Evolutionary conservation across 75 land plant species (phyloP).

Genomic region (Picea sitchensis): DNA sequence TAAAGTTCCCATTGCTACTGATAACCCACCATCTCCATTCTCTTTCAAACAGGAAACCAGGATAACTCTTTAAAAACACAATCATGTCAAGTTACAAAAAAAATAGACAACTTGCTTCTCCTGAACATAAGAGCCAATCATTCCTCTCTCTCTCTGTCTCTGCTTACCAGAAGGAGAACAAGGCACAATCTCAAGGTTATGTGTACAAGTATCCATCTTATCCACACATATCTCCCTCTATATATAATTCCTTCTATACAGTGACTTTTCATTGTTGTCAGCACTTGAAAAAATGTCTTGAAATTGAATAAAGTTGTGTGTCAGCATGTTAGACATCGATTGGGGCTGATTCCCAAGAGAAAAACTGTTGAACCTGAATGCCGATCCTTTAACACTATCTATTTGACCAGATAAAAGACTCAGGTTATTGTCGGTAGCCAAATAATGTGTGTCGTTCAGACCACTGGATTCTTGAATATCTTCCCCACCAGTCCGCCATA

Average conservation of each 20-base stretch:
- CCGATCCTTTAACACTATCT: neutral
- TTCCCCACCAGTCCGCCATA: neutral
- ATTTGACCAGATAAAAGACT: neutral
- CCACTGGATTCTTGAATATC: neutral
- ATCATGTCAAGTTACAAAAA: neutral
- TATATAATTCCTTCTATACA: neutral
- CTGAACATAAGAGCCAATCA: neutral
- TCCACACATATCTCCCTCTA: neutral
- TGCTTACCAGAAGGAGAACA: neutral
- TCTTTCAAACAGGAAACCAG: neutral
- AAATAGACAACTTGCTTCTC: neutral
- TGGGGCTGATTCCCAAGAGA: neutral
- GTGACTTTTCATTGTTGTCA: neutral
- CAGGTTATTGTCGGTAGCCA: neutral
- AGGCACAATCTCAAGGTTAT: neutral
- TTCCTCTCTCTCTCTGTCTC: neutral
- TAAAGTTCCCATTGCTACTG: neutral
- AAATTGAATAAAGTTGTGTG: neutral
- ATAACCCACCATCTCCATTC: no score
- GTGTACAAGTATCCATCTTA: neutral
- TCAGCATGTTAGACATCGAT: neutral
- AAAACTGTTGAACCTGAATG: conserved; percentile 3
- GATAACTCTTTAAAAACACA: neutral
- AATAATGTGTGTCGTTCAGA: neutral
- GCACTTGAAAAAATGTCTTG: neutral